A percentile compares a stretch with the other conserved stretches of the same genome.
Evolutionary conservation across 768 basidiomycete genomes (phyloP).

Genomic region (Cystobasidium onofrii): DNA sequence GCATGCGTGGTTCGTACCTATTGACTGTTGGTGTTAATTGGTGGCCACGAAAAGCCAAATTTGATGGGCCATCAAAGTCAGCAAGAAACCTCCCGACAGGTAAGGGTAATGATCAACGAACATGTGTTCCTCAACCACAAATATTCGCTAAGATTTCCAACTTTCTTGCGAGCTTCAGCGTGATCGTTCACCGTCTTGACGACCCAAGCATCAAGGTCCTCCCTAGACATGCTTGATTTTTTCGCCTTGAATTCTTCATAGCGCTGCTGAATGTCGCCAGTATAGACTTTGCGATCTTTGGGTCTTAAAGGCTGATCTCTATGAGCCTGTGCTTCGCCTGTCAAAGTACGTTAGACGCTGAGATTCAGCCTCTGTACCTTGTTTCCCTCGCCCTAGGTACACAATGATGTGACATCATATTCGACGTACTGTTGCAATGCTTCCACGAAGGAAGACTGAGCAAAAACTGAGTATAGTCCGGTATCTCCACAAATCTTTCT

Average conservation of each 20-base stretch:
- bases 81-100: too few species aligned
- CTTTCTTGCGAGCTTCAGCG: neutral
- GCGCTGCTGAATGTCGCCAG: neutral
- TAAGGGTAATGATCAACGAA: neutral
- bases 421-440: neutral
- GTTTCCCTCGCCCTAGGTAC: too few species aligned
- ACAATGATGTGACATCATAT: too few species aligned
- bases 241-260: neutral
- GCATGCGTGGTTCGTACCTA: too few species aligned
- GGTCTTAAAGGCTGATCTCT: neutral
- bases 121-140: neutral
- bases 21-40: too few species aligned
- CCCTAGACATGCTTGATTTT: neutral
- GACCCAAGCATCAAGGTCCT: neutral
- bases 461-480: neutral
- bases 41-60: too few species aligned
- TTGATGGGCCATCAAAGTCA: too few species aligned
- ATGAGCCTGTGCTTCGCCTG: neutral
- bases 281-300: neutral
- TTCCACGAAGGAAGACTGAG: neutral
- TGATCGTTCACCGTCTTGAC: neutral
- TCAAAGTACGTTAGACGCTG: too few species aligned
- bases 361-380: too few species aligned
- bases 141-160: neutral
- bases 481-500: neutral